Conservation (phyloP, 768 basidiomycete genomes). For the Psilocybe subaeruginosa region DNA sequence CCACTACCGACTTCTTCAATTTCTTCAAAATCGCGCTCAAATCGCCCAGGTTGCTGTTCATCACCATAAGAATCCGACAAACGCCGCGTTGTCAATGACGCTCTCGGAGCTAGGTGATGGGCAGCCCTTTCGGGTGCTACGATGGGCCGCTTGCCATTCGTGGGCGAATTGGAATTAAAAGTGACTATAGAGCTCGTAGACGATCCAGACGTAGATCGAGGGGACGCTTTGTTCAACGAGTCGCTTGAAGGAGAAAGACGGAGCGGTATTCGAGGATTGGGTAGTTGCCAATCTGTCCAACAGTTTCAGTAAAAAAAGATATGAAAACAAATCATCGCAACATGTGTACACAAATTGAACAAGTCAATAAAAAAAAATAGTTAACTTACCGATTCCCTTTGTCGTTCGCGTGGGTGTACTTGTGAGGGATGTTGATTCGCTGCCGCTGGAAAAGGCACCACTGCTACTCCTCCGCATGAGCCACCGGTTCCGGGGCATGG, state of each 20-base stretch:
- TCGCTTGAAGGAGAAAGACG: conserved; percentile 52
- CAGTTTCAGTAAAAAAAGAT: conserved; percentile 11
- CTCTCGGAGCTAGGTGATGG: background rate
- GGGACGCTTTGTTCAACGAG: conserved; percentile 37
- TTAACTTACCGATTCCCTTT: conserved; percentile 48
- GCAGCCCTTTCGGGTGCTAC: conserved; percentile 1
- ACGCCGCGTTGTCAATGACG: conserved; percentile 20
- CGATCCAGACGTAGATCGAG: conserved; percentile 61
- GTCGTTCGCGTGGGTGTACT: conserved; percentile 64
- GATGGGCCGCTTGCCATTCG: conserved; percentile 32
- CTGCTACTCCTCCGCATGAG: conserved; percentile 80
- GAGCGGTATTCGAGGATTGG: conserved; percentile 48
- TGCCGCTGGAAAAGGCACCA: conserved; percentile 79
- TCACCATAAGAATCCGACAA: conserved; percentile 43
- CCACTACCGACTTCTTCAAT: conserved; percentile 86
- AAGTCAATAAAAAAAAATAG: background rate
- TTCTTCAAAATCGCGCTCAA: conserved; percentile 81
- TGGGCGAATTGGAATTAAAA: conserved; percentile 52
- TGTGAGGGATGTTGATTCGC: conserved; percentile 58
- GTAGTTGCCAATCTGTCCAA: conserved; percentile 58
- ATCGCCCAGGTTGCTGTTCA: conserved; percentile 63
- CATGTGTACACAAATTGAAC: conserved; percentile 14
- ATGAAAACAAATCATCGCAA: conserved; percentile 5
- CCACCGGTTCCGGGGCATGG: conserved; percentile 55
- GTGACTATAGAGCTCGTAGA: conserved; percentile 54